Base-by-base conservation (phyloP, 179 eudicot genomes). In the Pouteria campechiana region DNA sequence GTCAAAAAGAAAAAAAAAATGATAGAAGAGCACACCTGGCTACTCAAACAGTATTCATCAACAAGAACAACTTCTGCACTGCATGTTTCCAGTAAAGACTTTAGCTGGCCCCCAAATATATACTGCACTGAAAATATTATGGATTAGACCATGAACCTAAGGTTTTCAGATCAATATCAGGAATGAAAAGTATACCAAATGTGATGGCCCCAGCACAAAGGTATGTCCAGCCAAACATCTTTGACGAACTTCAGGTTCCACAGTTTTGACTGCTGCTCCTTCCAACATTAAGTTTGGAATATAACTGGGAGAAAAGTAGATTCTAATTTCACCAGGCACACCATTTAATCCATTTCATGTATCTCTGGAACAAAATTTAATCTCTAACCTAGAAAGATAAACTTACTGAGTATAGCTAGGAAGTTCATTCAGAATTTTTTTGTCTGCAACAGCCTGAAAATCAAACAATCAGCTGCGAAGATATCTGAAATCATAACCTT, bases 351-450 rank as follows among this genome's bases (percentile, higher is more conserved):
- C 6, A 44, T 4, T n/a, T 18, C 16, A 43, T 4, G 19, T n/a
- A 14, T 20, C 30, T 29, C 7, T 1, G 7, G n/a, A n/a, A 22
- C 20, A 30, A 37, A 44, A 31, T 5, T 20, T 22, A n/a, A n/a
- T n/a, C n/a, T n/a, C n/a, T n/a, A n/a, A n/a, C n/a, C n/a, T n/a
- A n/a, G n/a, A 54, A 33, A 11, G 18, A 17, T 32, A 40, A 48
- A 60, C 90, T 86, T 58, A 90, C 98, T 61, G 57, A 44, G 48
- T 63, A 62, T 65, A 68, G 63, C 80, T 73, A 36, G 96, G 94
- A 41, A 90, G 60, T 51, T 86, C 92, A 40, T 74, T 75, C 69
- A 62, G 49, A 42, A 90, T 75, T 60, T 47, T 48, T 50, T 44
- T 61, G 53, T 68, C 76, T 51, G 76, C 73, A 56, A 82, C 48